These are phyloP conservation scores for Chlorella sorokiniana DNA, from an alignment of 139 green algal genomes.

Conservation along the genomic window DNA sequence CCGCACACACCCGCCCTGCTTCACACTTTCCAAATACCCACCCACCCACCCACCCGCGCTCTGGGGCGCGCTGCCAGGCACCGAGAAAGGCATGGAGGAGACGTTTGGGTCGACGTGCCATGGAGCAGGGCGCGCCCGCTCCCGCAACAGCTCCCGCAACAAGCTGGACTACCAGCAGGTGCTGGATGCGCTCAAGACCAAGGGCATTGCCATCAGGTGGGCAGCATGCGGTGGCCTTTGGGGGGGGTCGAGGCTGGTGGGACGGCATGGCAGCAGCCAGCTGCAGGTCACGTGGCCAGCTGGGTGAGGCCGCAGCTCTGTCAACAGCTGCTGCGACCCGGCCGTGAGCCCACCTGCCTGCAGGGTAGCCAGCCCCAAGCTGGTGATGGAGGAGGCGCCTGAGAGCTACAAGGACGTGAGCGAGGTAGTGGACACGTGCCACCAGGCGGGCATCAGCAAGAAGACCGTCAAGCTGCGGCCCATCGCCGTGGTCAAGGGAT, in stretches of 20 bases:
- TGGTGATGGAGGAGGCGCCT: slow-evolving; percentile 90
- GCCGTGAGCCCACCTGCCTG: slow-evolving; percentile 1
- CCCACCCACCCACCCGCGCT: no score
- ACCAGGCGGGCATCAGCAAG: slow-evolving; percentile 81
- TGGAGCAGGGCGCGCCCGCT: slow-evolving; percentile 76
- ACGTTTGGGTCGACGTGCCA: slow-evolving; percentile 89
- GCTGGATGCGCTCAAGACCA: slow-evolving; percentile 81
- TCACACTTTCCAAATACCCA: no score
- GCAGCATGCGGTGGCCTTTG: no score
- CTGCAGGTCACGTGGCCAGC: slow-evolving; percentile 63
- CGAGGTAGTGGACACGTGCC: slow-evolving; percentile 89
- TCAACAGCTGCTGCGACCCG: neutral
- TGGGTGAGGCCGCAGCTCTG: no score
- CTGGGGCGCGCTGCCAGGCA: no score
- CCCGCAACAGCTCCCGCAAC: slow-evolving; percentile 72
- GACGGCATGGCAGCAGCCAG: neutral
- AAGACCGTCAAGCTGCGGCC: slow-evolving; percentile 83
- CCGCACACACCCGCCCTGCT: no score
- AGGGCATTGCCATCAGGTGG: slow-evolving; percentile 75
- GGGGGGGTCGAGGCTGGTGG: slow-evolving; percentile 15
- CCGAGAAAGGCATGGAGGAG: slow-evolving; percentile 79
- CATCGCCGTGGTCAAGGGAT: slow-evolving; percentile 90
- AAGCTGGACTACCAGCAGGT: slow-evolving; percentile 83
- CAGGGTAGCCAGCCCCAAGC: slow-evolving; percentile 79
- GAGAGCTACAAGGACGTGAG: slow-evolving; percentile 92